These are phyloP conservation scores for Flueggea neowawraea DNA, from an alignment of 441 rosid genomes.

Conservation along the genomic window DNA sequence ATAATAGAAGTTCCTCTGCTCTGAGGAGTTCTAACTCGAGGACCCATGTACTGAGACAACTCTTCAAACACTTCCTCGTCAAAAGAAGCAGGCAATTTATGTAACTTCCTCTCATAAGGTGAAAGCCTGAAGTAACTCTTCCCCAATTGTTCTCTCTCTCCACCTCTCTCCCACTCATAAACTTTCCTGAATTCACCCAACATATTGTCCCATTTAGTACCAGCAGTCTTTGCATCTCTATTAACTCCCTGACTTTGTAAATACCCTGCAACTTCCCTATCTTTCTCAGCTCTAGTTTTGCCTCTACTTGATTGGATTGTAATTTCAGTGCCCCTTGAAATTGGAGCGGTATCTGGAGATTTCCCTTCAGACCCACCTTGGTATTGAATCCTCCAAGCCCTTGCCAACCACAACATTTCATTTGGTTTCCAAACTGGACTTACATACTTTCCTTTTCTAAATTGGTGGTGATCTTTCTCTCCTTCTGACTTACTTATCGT, in stretches of 20 bases:
- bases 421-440: slow-evolving; percentile 98
- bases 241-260: slow-evolving; percentile 74
- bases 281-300: slow-evolving; percentile 96
- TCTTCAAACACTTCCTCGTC: slow-evolving; percentile 96
- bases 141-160: slow-evolving; percentile 63
- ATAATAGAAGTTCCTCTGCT: slow-evolving; percentile 27
- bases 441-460: slow-evolving; percentile 86
- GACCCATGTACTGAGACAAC: slow-evolving; percentile 85
- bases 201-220: slow-evolving; percentile 99
- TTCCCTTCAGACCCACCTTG: slow-evolving; percentile 39
- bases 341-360: not conserved
- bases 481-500: slow-evolving; percentile 38
- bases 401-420: slow-evolving; percentile 96
- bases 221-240: slow-evolving; percentile 94
- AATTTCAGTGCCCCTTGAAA: slow-evolving; percentile 19
- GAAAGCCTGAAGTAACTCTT: slow-evolving; percentile 94
- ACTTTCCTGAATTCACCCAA: slow-evolving; percentile 95
- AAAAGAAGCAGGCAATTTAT: slow-evolving; percentile 89
- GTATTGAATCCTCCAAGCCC: slow-evolving; percentile 91
- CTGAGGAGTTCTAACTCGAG: slow-evolving; percentile 62
- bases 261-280: slow-evolving; percentile 86
- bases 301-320: slow-evolving; percentile 42
- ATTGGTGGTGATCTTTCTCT: slow-evolving; percentile 59
- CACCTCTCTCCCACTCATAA: slow-evolving; percentile 89
- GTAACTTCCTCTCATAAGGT: slow-evolving; percentile 80